A percentile compares a stretch with the other conserved stretches of the same genome.
These are phyloP conservation scores for Magnusiomyces sp. DNA, from an alignment of 1,139 yeast species.

Conservation along the genomic window DNA sequence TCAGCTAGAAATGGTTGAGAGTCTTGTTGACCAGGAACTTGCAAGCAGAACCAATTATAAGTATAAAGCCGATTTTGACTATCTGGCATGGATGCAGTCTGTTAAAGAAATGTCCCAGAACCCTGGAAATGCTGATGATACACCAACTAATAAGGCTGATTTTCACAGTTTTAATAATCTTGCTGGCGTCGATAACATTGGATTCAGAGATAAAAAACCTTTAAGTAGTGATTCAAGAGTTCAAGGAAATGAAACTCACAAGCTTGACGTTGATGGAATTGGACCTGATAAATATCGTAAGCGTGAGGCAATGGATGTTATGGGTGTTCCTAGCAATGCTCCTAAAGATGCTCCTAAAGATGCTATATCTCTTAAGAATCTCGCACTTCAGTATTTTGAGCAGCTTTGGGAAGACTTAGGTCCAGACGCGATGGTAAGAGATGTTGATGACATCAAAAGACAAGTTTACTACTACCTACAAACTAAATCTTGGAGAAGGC, in stretches of 20 bases:
- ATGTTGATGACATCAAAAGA: conserved; percentile 13
- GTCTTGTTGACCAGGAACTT: conserved; percentile 28
- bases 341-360: conserved; percentile 46
- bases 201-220: conserved; percentile 75
- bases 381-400: conserved; percentile 27
- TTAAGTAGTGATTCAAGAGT: conserved; percentile 76
- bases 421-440: conserved; percentile 8
- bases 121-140: conserved; percentile 2
- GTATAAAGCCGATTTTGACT: not conserved
- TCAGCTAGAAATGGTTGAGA: conserved; percentile 72
- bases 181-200: conserved; percentile 81
- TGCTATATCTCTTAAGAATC: conserved; percentile 45
- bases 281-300: conserved; percentile 46
- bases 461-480: conserved; percentile 15
- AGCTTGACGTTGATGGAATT: conserved; percentile 64
- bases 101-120: not conserved
- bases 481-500: conserved; percentile 14
- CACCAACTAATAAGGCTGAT: conserved; percentile 7
- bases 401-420: conserved; percentile 14
- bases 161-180: conserved; percentile 68
- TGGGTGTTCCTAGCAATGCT: conserved; percentile 1
- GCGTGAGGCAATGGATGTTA: conserved; percentile 14
- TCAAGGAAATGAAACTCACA: conserved; percentile 54
- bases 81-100: not conserved
- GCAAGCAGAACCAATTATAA: not conserved